Evolutionary conservation across 2,329 filamentous ascomycete genomes (phyloP).

Genomic region (Fusarium tricinctum): DNA sequence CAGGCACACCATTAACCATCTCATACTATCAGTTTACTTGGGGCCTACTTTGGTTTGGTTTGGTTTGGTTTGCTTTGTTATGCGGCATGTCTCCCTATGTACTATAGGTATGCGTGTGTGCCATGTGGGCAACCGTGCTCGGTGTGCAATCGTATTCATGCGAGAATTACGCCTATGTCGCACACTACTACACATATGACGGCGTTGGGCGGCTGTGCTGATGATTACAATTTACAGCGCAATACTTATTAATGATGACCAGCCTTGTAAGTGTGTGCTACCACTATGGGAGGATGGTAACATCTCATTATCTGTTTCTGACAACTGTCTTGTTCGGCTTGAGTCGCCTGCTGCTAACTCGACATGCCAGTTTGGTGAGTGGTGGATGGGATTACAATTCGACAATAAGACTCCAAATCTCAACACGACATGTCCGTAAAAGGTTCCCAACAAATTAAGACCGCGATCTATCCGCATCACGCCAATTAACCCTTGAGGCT

Average conservation of each 20-base stretch:
- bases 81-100: conserved; percentile 8
- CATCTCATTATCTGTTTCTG: conserved; percentile 25
- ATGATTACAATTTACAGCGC: conserved; percentile 10
- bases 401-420: conserved; percentile 6
- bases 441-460: conserved; percentile 24
- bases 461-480: neutral
- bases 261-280: conserved; percentile 13
- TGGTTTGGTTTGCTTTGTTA: conserved; percentile 3
- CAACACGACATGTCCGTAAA: conserved; percentile 18
- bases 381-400: neutral
- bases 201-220: conserved; percentile 15
- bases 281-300: conserved; percentile 1
- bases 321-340: conserved; percentile 16
- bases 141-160: conserved; percentile 28
- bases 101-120: neutral
- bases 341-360: conserved; percentile 10
- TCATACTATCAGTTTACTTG: neutral
- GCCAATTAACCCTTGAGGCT: neutral
- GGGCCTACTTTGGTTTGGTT: neutral
- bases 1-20: neutral
- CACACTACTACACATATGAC: conserved; percentile 23
- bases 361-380: conserved; percentile 2
- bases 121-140: conserved; percentile 30
- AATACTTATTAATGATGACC: conserved; percentile 11
- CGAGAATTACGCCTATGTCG: conserved; percentile 26